Percentiles rank a stretch among this genome's conserved stretches.
These are phyloP conservation scores for Cladosporium sp. DNA, from an alignment of 2,329 filamentous ascomycete genomes.

Conservation along the genomic window DNA sequence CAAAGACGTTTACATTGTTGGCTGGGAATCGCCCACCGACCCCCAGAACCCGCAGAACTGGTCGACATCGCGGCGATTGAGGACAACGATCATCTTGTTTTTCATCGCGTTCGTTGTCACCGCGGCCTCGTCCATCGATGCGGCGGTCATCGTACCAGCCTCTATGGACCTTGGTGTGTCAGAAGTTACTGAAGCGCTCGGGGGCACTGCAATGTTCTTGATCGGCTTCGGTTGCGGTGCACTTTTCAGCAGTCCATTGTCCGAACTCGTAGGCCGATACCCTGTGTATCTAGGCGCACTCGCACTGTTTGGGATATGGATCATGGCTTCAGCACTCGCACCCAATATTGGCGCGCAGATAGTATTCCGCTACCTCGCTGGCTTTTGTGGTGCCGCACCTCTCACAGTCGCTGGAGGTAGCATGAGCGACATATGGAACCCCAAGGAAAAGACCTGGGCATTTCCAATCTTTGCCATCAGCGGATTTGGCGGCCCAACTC, in stretches of 20 bases:
- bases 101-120: slow-evolving; percentile 5
- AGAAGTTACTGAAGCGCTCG: slow-evolving; percentile 11
- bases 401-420: slow-evolving; percentile 22
- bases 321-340: slow-evolving; percentile 19
- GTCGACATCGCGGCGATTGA: slow-evolving; percentile 4
- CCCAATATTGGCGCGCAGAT: slow-evolving; percentile 22
- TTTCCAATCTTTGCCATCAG: slow-evolving; percentile 20
- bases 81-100: neutral
- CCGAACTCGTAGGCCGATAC: slow-evolving; percentile 33
- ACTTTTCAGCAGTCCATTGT: slow-evolving; percentile 35
- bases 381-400: slow-evolving; percentile 21
- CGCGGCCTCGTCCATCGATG: slow-evolving; percentile 10
- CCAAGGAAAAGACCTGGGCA: slow-evolving; percentile 18
- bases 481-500: slow-evolving; percentile 30
- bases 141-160: neutral
- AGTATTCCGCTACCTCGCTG: slow-evolving; percentile 22
- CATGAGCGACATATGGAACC: slow-evolving; percentile 22
- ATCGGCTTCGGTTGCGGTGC: slow-evolving; percentile 38
- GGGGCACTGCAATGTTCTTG: slow-evolving; percentile 35
- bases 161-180: slow-evolving; percentile 12
- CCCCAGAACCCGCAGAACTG: slow-evolving; percentile 12
- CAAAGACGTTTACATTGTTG: slow-evolving; percentile 4
- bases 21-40: slow-evolving; percentile 9
- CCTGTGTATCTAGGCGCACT: slow-evolving; percentile 21
- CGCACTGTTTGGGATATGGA: slow-evolving; percentile 15